Evolutionary conservation across 2,329 filamentous ascomycete genomes (phyloP).

Genomic region (Colletotrichum limetticola): DNA sequence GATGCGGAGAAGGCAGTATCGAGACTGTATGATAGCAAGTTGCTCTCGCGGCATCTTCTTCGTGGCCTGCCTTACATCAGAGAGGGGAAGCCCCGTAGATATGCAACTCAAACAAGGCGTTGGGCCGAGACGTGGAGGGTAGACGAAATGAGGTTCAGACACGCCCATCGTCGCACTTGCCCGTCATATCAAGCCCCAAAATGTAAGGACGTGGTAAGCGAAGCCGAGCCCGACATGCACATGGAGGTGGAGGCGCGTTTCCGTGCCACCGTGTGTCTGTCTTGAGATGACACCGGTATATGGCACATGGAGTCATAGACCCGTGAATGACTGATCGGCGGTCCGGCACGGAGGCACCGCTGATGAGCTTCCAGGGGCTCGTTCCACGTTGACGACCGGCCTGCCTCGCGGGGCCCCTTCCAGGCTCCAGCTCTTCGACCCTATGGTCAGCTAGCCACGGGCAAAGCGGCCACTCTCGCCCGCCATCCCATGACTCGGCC

Average conservation of each 20-base stretch:
- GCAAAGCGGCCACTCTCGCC: background rate
- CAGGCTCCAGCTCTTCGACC: background rate
- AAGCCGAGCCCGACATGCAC: background rate
- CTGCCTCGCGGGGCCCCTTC: background rate
- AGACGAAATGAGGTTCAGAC: background rate
- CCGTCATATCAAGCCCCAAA: background rate
- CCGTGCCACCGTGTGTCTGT: background rate
- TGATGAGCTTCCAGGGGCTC: background rate
- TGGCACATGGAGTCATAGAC: background rate
- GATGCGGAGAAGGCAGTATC: background rate
- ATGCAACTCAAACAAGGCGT: background rate
- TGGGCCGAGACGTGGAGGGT: background rate
- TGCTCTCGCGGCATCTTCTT: background rate
- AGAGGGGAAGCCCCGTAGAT: background rate
- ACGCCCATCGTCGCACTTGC: background rate
- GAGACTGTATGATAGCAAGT: background rate
- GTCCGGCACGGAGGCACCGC: background rate
- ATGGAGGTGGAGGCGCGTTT: background rate
- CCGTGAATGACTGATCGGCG: background rate
- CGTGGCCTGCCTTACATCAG: background rate
- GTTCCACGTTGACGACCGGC: conserved; percentile 9
- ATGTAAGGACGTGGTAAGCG: background rate
- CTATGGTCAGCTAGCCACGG: background rate
- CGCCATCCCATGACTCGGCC: conserved; percentile 16
- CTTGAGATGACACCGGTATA: background rate